Evolutionary conservation across 139 green algal species (phyloP).

Genomic region (Chloropicon primus): DNA sequence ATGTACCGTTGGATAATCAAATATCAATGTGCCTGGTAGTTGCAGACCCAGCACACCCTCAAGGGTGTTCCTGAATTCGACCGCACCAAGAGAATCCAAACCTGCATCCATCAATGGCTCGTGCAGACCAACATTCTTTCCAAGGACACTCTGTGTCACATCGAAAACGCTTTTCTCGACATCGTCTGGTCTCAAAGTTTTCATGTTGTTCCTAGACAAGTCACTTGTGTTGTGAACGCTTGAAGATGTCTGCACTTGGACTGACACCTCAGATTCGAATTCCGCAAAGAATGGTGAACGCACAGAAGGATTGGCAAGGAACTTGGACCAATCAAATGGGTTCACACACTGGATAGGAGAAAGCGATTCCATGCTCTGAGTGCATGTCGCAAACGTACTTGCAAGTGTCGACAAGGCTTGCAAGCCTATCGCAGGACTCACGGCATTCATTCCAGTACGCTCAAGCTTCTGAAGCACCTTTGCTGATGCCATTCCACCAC

Average conservation of each 20-base stretch:
- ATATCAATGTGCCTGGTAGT: conserved; percentile 44
- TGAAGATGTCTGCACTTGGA: not conserved
- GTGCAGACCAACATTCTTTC: conserved; percentile 6
- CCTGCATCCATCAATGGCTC: conserved; percentile 20
- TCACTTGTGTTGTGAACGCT: not conserved
- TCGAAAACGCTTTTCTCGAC: not conserved
- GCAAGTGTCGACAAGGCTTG: conserved; percentile 17
- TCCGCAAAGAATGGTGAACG: not conserved
- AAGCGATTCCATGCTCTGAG: not conserved
- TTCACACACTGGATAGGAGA: not conserved
- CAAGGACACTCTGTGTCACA: conserved; percentile 5
- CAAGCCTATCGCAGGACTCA: conserved; percentile 29
- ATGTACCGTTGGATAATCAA: conserved; percentile 62
- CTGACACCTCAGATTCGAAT: not conserved
- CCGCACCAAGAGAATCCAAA: conserved; percentile 15
- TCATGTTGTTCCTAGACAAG: not conserved
- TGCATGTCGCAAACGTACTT: not conserved
- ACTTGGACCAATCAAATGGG: not conserved
- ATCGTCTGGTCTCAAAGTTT: not conserved
- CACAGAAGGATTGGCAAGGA: not conserved
- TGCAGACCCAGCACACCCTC: conserved; percentile 12
- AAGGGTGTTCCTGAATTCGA: conserved; percentile 16
- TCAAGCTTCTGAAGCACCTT: conserved; percentile 27
- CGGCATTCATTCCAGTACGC: conserved; percentile 34
- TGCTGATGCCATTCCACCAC: not conserved